These are phyloP conservation scores for Aspergillus sp. DNA, from an alignment of 2,329 filamentous ascomycete genomes.

Conservation along the genomic window DNA sequence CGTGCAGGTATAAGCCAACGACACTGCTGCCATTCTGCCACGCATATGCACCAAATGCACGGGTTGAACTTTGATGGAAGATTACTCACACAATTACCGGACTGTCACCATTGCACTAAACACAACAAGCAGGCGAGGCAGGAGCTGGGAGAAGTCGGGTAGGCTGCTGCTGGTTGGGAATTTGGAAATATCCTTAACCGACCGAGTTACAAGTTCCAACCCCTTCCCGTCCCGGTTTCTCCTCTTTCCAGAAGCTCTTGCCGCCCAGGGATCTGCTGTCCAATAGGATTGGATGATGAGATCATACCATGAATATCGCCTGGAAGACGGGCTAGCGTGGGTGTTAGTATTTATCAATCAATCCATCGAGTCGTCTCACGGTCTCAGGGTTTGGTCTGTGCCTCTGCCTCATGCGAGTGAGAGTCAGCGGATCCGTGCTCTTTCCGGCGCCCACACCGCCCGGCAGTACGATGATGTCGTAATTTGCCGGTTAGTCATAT, in stretches of 20 bases:
- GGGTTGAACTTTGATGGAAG: background rate
- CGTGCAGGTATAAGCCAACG: background rate
- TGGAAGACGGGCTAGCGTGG: background rate
- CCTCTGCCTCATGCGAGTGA: background rate
- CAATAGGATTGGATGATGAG: slow-evolving; percentile 12
- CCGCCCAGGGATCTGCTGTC: slow-evolving; percentile 4
- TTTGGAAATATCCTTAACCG: background rate
- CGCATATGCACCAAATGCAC: background rate
- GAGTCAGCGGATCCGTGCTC: slow-evolving; percentile 2
- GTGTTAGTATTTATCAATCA: slow-evolving; percentile 2
- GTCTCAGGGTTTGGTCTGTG: background rate
- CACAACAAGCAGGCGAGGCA: too few relatives aligned
- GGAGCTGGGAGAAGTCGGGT: too few relatives aligned
- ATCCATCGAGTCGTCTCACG: background rate
- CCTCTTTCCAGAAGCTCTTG: background rate
- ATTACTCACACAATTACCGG: too few relatives aligned
- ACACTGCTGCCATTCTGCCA: background rate
- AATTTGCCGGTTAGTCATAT: slow-evolving; percentile 4
- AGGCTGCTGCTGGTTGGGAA: background rate
- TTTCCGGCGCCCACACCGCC: slow-evolving; percentile 4
- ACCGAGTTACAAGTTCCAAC: background rate
- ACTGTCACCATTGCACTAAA: too few relatives aligned
- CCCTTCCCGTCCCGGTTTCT: background rate
- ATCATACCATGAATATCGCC: slow-evolving; percentile 12
- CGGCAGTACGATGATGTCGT: slow-evolving; percentile 2